These are phyloP conservation scores for Pichia sp. DNA, from an alignment of 1,139 yeast species.

Conservation along the genomic window DNA sequence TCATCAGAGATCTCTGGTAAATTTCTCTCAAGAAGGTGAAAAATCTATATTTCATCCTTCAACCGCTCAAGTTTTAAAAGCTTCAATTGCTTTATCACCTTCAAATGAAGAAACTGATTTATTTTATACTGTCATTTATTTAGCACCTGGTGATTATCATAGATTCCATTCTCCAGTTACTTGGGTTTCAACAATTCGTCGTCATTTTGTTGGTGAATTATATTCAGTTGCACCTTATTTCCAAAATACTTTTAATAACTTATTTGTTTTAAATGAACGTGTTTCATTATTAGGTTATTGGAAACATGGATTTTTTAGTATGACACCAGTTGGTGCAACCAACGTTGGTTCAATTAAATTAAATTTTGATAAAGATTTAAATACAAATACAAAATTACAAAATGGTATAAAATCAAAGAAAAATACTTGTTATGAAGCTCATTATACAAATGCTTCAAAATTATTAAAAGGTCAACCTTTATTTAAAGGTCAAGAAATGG, in stretches of 20 bases:
- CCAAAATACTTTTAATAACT: slow-evolving; percentile 77
- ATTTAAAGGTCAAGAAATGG: slow-evolving; percentile 90
- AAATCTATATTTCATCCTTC: slow-evolving; percentile 37
- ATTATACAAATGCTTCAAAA: slow-evolving; percentile 73
- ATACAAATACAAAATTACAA: slow-evolving; percentile 72
- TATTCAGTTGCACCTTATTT: slow-evolving; percentile 96
- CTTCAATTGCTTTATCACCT: slow-evolving; percentile 26
- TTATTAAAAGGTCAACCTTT: slow-evolving; percentile 86
- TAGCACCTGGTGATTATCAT: slow-evolving; percentile 98
- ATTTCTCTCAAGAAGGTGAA: slow-evolving; percentile 58
- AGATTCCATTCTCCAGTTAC: slow-evolving; percentile 93
- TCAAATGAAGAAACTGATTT: slow-evolving; percentile 46
- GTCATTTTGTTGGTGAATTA: slow-evolving; percentile 94
- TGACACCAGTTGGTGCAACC: slow-evolving; percentile 99
- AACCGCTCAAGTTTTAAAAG: slow-evolving; percentile 28
- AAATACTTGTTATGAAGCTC: slow-evolving; percentile 91
- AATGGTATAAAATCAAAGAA: slow-evolving; percentile 50
- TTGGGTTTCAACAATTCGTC: slow-evolving; percentile 91
- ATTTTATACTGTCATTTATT: slow-evolving; percentile 84
- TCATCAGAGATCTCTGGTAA: slow-evolving; percentile 13
- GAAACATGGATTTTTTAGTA: slow-evolving; percentile 95
- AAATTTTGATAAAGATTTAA: slow-evolving; percentile 85
- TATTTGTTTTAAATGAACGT: slow-evolving; percentile 89
- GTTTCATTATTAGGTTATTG: slow-evolving; percentile 93
- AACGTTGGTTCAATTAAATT: slow-evolving; percentile 93